Conservation (phyloP, 805 yeast genomes). For the Kazachstania psychrophila region DNA sequence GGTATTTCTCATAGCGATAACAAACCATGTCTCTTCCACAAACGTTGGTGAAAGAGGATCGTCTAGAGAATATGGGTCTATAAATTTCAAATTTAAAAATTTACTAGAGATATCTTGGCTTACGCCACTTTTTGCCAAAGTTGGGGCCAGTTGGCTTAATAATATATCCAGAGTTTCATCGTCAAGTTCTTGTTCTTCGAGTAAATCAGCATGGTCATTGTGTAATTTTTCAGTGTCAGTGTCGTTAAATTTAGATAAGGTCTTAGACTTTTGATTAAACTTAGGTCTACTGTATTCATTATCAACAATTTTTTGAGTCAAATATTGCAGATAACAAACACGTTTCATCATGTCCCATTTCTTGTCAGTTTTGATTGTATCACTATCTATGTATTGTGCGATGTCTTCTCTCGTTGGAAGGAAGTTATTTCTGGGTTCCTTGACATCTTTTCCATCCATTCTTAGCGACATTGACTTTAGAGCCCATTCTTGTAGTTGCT, state of each 20-base stretch:
- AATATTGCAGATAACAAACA: conserved; percentile 58
- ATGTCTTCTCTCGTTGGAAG: conserved; percentile 54
- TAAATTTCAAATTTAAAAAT: conserved; percentile 34
- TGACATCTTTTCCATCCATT: conserved; percentile 25
- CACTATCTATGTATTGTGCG: conserved; percentile 43
- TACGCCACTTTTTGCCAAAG: neutral
- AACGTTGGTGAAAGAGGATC: conserved; percentile 83
- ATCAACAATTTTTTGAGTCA: conserved; percentile 43
- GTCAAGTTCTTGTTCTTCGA: conserved; percentile 22
- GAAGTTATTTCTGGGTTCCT: conserved; percentile 24
- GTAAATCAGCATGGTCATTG: conserved; percentile 9
- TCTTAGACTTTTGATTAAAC: conserved; percentile 3
- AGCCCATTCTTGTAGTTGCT: conserved; percentile 50
- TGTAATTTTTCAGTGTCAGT: conserved; percentile 5
- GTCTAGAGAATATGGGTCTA: conserved; percentile 81
- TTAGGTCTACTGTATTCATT: conserved; percentile 14
- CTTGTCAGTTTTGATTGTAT: conserved; percentile 40
- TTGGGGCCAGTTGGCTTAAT: conserved; percentile 22
- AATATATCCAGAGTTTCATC: conserved; percentile 25
- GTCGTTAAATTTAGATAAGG: neutral
- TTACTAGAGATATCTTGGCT: conserved; percentile 5
- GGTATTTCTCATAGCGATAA: conserved; percentile 76
- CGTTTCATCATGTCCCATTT: conserved; percentile 67
- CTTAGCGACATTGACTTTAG: conserved; percentile 32
- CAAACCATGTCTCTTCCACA: conserved; percentile 78